phyloP scores from a whole-genome alignment of 2,329 filamentous ascomycete species.

The Tolypocladium pustulatum region DNA sequence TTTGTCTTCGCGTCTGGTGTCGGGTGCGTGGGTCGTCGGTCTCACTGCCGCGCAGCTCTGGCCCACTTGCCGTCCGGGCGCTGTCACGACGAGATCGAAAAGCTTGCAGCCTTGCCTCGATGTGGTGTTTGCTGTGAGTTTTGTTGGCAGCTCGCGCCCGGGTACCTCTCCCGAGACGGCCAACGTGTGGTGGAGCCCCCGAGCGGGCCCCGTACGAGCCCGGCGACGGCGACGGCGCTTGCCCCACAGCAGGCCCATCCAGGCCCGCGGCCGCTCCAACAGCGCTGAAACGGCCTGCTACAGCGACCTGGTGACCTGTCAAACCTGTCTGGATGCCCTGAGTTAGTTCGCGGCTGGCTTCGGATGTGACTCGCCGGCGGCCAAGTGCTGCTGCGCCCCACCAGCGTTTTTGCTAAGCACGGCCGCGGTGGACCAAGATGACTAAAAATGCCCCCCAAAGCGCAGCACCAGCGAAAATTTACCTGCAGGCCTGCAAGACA shows the following conservation, averaged over 20 bases:
- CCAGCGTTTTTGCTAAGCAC: not conserved
- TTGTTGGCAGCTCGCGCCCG: not conserved
- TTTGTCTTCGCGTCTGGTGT: not conserved
- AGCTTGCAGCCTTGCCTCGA: not conserved
- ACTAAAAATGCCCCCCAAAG: not conserved
- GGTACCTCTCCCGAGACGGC: not conserved
- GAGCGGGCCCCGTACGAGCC: not conserved
- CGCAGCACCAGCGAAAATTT: not conserved
- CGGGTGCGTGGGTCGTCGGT: not conserved
- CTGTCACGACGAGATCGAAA: not conserved
- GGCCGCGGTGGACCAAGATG: not conserved
- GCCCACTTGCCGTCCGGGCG: not conserved
- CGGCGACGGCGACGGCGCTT: not conserved
- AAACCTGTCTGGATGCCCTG: not conserved
- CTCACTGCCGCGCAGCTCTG: not conserved
- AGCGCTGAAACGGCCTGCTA: not conserved
- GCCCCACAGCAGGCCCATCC: not conserved
- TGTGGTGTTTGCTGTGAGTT: not conserved
- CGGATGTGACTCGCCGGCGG: not conserved
- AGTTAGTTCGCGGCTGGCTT: not conserved
- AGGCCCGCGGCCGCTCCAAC: not conserved
- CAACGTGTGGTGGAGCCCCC: not conserved
- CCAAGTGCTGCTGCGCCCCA: not conserved
- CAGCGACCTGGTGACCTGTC: not conserved
- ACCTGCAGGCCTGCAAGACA: not conserved